A percentile compares a stretch with the other conserved stretches of the same genome.
phyloP scores from a whole-genome alignment of 331 rosid genomes.

The Rosa hybrid region DNA sequence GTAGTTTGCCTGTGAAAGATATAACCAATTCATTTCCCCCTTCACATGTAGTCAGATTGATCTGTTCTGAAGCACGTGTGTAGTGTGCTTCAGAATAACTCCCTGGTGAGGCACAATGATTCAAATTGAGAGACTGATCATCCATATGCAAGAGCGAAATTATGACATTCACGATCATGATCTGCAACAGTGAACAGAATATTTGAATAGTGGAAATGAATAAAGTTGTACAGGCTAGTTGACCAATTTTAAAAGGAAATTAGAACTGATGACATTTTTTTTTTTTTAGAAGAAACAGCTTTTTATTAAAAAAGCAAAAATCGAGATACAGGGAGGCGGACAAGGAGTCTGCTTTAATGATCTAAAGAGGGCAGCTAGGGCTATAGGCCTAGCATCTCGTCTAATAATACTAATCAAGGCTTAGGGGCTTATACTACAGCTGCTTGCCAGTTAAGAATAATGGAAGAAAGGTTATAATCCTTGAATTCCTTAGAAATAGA shows the following conservation, averaged over 20 bases:
- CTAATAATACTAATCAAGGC: too few relatives aligned
- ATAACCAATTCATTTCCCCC: constrained; percentile 83
- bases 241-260: neutral
- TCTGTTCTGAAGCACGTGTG: constrained; percentile 45
- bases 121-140: constrained; percentile 66
- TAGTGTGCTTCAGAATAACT: constrained; percentile 39
- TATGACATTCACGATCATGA: constrained; percentile 78
- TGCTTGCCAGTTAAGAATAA: too few relatives aligned
- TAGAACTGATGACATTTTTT: constrained; percentile 9
- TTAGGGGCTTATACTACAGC: too few relatives aligned
- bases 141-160: constrained; percentile 89
- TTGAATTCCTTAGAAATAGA: too few relatives aligned
- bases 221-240: neutral
- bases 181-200: constrained; percentile 48
- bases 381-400: too few relatives aligned
- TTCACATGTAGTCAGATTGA: constrained; percentile 48
- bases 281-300: too few relatives aligned
- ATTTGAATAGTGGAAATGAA: neutral
- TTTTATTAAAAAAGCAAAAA: too few relatives aligned
- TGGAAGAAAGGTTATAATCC: too few relatives aligned
- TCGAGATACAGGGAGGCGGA: too few relatives aligned
- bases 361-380: too few relatives aligned
- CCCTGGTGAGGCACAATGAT: constrained; percentile 56
- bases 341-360: too few relatives aligned
- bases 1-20: constrained; percentile 69